Evolutionary conservation across 2,329 filamentous ascomycete genomes (phyloP).

Genomic region (Mollisia scopiformis): DNA sequence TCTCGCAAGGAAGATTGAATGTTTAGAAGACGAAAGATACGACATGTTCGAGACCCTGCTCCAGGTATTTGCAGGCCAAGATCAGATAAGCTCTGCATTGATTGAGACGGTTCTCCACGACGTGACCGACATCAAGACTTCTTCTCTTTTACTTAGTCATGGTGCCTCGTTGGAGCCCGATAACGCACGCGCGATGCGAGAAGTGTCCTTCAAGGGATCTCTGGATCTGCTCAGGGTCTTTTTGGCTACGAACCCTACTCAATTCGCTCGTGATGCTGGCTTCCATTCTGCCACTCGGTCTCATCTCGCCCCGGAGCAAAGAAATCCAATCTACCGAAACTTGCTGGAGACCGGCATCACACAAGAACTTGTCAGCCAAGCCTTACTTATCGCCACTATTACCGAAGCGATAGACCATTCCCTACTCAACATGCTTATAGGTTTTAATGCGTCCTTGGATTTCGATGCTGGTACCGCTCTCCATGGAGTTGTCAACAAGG

Average conservation of each 20-base stretch:
- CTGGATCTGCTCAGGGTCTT: conserved; percentile 2
- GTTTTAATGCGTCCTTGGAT: conserved; percentile 2
- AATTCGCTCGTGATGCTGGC: not conserved
- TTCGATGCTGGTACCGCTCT: conserved; percentile 1
- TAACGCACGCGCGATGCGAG: not conserved
- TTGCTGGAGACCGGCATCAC: conserved; percentile 5
- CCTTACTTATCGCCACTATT: not conserved
- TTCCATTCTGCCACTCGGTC: not conserved
- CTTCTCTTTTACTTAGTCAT: conserved; percentile 2
- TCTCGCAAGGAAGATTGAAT: not conserved
- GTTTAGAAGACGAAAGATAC: conserved; percentile 1
- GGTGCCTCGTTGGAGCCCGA: conserved; percentile 1
- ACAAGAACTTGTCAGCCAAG: conserved; percentile 4
- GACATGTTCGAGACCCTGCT: not conserved
- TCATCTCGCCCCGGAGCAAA: not conserved
- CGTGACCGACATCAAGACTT: conserved; percentile 3
- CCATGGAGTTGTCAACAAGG: not conserved
- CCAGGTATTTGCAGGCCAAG: not conserved
- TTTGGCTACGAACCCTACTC: not conserved
- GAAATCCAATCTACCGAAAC: not conserved
- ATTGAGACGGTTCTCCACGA: not conserved
- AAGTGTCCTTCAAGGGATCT: not conserved
- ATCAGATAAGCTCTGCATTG: not conserved
- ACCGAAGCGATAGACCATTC: not conserved
- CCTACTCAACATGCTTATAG: not conserved